phyloP scores from a whole-genome alignment of 306 rosid genomes.

The Cucurbita moschata region DNA sequence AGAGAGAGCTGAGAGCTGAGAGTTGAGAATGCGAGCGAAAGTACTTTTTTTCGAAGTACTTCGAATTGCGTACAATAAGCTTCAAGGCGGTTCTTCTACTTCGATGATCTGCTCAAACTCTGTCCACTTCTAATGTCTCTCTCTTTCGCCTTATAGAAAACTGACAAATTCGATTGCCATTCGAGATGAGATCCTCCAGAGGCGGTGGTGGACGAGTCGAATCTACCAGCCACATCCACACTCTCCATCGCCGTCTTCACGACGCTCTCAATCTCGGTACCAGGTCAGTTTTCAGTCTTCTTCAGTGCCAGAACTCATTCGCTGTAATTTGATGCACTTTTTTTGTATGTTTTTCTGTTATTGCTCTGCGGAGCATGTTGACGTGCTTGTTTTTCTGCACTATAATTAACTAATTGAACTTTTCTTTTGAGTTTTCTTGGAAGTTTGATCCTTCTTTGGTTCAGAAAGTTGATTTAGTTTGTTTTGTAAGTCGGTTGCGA shows the following conservation, averaged over 20 bases:
- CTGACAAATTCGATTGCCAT: not conserved
- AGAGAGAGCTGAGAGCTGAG: no score
- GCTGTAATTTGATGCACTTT: not conserved
- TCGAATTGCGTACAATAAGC: not conserved
- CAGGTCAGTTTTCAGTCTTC: conserved; percentile 25
- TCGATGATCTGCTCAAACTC: not conserved
- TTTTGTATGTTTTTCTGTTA: not conserved
- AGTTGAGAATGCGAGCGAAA: not conserved
- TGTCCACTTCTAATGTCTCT: not conserved
- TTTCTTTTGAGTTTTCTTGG: not conserved
- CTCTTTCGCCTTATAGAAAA: not conserved
- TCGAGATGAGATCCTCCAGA: conserved; percentile 30
- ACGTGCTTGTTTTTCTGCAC: not conserved
- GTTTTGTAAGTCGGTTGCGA: not conserved
- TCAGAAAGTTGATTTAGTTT: not conserved
- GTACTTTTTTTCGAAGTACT: not conserved
- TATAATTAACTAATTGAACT: not conserved
- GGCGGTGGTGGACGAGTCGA: conserved; percentile 27
- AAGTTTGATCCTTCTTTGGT: not conserved
- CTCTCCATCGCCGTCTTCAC: conserved; percentile 61
- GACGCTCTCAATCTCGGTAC: conserved; percentile 61
- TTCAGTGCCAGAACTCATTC: not conserved
- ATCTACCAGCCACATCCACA: conserved; percentile 27
- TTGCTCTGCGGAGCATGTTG: not conserved
- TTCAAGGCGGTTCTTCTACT: not conserved